Base-by-base conservation (phyloP, 1,139 yeast species). In the Candida sp. region DNA sequence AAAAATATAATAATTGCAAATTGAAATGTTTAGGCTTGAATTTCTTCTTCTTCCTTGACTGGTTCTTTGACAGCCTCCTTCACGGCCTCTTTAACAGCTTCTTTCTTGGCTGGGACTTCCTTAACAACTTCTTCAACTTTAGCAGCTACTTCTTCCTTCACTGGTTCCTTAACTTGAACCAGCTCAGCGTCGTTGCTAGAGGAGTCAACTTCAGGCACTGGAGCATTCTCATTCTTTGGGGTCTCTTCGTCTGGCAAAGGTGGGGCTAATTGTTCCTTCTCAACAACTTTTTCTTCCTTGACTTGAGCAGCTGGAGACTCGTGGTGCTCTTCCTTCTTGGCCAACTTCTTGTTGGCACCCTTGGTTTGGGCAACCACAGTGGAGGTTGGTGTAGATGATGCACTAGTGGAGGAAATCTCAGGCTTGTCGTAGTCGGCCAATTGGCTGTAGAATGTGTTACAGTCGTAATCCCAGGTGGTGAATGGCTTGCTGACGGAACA, bases 381-480 rank as follows among this genome's bases (percentile, higher is more conserved):
- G 9, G 46, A 55, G 44, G 50, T 44, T 42, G 53, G 61, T 37
- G 56, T 52, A 11, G 69, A 63, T 7, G 54, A 30, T 44, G 50
- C 55, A 22, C 53, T 48, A n/a, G 55, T 51, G 7, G 51, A 49
- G 12, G 59, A 11, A 23, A 28, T 23, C 37, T 52, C 53, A 11
- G 52, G 46, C 34, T 53, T 54, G 6, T 57, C 53, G 57, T 76
- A 77, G 25, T 72, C 69, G 30, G 63, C 58, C 23, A 64, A 55
- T 28, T 57, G 59, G 8, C 60, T 63, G 49, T 77, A 78, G 75
- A 81, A 90, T 23, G 77, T 63, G 56, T 73, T 73, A 72, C 99
- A 94, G 63, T 86, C 88, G 66, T 86, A 94, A 75, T 94, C 99
- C 99, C 96, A 90, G 11, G 81, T 74, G 22, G 76, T 65, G 26